Conservation (phyloP, 208 protist genomes). For the Endotrypanum monterogeii region DNA sequence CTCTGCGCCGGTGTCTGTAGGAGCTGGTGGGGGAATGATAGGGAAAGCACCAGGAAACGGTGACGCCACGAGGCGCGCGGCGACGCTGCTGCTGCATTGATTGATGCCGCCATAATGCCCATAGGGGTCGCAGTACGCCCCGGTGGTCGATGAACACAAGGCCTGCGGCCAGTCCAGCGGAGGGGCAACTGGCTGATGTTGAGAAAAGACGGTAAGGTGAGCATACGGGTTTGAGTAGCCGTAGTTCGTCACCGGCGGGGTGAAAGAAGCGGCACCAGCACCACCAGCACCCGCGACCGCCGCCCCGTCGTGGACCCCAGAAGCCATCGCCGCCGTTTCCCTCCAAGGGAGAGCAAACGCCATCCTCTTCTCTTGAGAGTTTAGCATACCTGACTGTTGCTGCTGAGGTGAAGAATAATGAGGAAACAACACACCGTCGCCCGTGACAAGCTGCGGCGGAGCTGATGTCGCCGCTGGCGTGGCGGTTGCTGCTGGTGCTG, state of each 20-base stretch:
- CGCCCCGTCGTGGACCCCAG: constrained; percentile 9
- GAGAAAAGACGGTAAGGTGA: constrained; percentile 35
- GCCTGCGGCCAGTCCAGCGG: constrained; percentile 20
- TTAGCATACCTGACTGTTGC: neutral
- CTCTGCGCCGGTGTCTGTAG: constrained; percentile 18
- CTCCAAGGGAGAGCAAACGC: neutral
- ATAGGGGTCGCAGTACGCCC: neutral
- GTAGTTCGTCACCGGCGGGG: constrained; percentile 15
- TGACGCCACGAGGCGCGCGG: constrained; percentile 28
- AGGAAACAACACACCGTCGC: constrained; percentile 2
- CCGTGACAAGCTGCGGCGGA: constrained; percentile 12
- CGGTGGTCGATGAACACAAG: constrained; percentile 2
- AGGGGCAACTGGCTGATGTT: constrained; percentile 33
- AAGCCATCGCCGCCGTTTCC: constrained; percentile 1
- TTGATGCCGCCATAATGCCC: neutral
- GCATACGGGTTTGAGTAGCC: constrained; percentile 34
- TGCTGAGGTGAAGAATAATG: neutral
- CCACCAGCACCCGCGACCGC: no score
- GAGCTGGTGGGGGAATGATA: constrained; percentile 32
- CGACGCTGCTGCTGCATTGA: neutral
- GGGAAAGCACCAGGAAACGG: constrained; percentile 47
- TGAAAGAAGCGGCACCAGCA: constrained; percentile 25
- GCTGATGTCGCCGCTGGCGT: neutral
- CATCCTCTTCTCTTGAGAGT: neutral
- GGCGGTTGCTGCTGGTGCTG: neutral